Conservation (phyloP, 192 early-diverging fungal species). For the Backusella sp. region DNA sequence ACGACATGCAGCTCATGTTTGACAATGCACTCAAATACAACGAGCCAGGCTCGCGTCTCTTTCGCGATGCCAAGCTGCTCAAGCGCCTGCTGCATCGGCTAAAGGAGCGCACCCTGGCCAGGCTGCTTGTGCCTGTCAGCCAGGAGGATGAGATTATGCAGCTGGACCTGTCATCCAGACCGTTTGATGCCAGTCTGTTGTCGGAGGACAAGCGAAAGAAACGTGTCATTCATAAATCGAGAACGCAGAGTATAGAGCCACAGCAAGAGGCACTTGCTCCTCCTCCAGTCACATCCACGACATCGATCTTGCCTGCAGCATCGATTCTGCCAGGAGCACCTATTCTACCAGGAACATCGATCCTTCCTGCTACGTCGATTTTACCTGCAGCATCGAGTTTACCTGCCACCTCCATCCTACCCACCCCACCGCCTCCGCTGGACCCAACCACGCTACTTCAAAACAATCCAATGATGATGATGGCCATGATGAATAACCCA, state of each 20-base stretch:
- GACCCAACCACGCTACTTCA: not conserved
- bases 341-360: too few relatives aligned
- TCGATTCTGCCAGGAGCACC: not conserved
- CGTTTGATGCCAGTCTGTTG: constrained; percentile 8
- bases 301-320: not conserved
- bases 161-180: not conserved
- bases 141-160: constrained; percentile 27
- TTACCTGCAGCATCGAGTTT: too few relatives aligned
- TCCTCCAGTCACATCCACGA: too few relatives aligned
- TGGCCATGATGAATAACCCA: not conserved
- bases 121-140: constrained; percentile 8
- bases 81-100: constrained; percentile 33
- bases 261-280: not conserved
- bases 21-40: constrained; percentile 93
- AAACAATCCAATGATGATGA: not conserved
- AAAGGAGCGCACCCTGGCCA: constrained; percentile 24
- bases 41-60: constrained; percentile 78
- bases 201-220: not conserved
- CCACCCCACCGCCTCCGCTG: not conserved
- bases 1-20: constrained; percentile 82
- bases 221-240: not conserved
- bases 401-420: not conserved
- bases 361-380: too few relatives aligned
- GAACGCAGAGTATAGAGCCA: constrained; percentile 14
- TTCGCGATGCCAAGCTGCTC: constrained; percentile 67